Percentiles rank a stretch among this genome's conserved stretches.
phyloP scores from a whole-genome alignment of 2,329 filamentous ascomycete species.

The Bimuria novae-zelandiae region DNA sequence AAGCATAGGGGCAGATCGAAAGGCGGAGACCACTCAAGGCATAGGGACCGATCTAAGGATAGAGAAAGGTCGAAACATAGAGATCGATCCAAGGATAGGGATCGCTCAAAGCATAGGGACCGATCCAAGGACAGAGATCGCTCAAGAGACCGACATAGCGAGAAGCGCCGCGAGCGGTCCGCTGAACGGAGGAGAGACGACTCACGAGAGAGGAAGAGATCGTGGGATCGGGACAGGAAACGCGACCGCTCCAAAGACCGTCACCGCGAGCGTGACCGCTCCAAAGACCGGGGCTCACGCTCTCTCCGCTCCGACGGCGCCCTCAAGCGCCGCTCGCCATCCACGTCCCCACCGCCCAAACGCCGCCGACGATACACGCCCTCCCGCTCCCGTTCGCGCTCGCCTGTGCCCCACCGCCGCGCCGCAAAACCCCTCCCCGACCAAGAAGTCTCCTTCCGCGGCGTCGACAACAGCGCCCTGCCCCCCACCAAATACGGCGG shows the following conservation, averaged over 20 bases:
- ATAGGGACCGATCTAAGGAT: background rate
- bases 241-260: too few relatives aligned
- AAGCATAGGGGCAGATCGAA: constrained; percentile 6
- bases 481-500: constrained; percentile 39
- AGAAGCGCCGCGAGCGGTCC: constrained; percentile 4
- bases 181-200: constrained; percentile 16
- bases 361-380: constrained; percentile 37
- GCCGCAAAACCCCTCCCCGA: constrained; percentile 51
- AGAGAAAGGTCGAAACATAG: constrained; percentile 13
- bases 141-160: constrained; percentile 13
- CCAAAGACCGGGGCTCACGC: constrained; percentile 25
- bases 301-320: constrained; percentile 32
- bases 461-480: constrained; percentile 35
- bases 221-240: constrained; percentile 22
- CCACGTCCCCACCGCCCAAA: constrained; percentile 38
- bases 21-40: constrained; percentile 16
- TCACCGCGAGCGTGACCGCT: constrained; percentile 14
- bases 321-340: constrained; percentile 31
- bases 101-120: constrained; percentile 16
- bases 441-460: constrained; percentile 53
- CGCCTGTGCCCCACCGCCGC: constrained; percentile 49
- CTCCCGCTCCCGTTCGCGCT: constrained; percentile 40
- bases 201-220: constrained; percentile 24
- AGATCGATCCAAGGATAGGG: constrained; percentile 4
- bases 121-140: constrained; percentile 6